Conservation (phyloP, 176 grass and related monocot species). For the Alopecurus myosuroides region DNA sequence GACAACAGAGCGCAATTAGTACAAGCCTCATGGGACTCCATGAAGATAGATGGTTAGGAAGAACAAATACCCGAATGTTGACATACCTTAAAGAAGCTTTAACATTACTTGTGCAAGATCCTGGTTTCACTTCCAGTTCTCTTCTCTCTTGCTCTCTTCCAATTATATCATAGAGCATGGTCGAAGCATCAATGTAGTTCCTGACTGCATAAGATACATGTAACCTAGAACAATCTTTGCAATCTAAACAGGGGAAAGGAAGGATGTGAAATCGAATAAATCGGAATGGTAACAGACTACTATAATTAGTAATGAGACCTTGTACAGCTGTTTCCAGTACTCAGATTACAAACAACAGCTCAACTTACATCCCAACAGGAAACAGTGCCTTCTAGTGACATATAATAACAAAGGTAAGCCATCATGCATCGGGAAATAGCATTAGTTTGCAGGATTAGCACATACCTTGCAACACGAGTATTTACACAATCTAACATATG, state of each 20-base stretch:
- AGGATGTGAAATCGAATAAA: neutral
- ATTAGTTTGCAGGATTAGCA: conserved; percentile 10
- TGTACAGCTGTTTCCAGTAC: neutral
- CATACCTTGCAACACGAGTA: neutral
- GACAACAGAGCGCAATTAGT: neutral
- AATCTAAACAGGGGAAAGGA: neutral
- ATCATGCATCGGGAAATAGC: neutral
- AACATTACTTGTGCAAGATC: conserved; percentile 2
- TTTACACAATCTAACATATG: neutral
- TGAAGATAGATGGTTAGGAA: conserved; percentile 6
- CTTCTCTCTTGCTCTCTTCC: neutral
- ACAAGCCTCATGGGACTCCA: neutral
- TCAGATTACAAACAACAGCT: neutral
- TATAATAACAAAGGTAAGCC: neutral
- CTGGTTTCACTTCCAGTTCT: neutral
- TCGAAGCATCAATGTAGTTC: neutral
- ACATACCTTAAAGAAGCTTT: neutral
- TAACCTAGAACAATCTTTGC: conserved; percentile 1
- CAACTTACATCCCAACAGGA: neutral
- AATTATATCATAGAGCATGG: neutral
- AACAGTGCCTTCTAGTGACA: neutral
- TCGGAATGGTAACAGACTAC: neutral
- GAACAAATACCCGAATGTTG: conserved; percentile 3
- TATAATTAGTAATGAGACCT: neutral
- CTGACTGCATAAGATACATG: neutral